Conservation (phyloP, 148 eudicot species). For the Rhododendron ovatum region DNA sequence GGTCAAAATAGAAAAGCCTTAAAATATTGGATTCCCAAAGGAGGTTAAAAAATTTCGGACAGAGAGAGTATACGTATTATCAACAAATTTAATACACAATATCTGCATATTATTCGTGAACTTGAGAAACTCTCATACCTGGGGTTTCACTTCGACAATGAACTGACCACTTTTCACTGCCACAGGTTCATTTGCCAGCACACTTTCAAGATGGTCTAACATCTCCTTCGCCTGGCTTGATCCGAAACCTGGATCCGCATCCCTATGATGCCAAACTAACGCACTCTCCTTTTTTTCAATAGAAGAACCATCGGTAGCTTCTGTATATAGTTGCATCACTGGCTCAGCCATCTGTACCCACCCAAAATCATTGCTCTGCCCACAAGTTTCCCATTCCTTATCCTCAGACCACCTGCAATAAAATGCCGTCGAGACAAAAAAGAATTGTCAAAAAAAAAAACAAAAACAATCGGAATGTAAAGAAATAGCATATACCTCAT, state of each 20-base stretch:
- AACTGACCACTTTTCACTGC: slow-evolving; percentile 43
- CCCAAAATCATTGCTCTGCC: slow-evolving; percentile 36
- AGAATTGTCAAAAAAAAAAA: not conserved
- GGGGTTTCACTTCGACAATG: slow-evolving; percentile 49
- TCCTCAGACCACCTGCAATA: slow-evolving; percentile 31
- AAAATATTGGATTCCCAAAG: not conserved
- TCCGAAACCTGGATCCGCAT: slow-evolving; percentile 49
- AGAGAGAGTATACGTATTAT: not conserved
- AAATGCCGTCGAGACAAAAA: not conserved
- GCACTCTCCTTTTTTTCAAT: slow-evolving; percentile 47
- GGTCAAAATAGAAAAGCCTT: not conserved
- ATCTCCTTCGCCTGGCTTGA: slow-evolving; percentile 46
- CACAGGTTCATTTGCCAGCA: slow-evolving; percentile 44
- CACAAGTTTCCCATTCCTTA: slow-evolving; percentile 37
- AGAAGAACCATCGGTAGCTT: slow-evolving; percentile 43
- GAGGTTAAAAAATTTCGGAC: not conserved
- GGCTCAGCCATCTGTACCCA: slow-evolving; percentile 50
- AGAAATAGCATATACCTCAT: slow-evolving; percentile 29
- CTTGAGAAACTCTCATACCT: slow-evolving; percentile 19
- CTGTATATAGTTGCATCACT: slow-evolving; percentile 39
- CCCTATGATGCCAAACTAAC: slow-evolving; percentile 45
- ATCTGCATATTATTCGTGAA: not conserved
- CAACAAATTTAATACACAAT: not conserved
- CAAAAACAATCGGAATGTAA: not conserved
- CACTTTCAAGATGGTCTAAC: slow-evolving; percentile 50